A percentile compares a stretch with the other conserved stretches of the same genome.
Evolutionary conservation across 768 basidiomycete genomes (phyloP).

Genomic region (Rhizopogon sp.): DNA sequence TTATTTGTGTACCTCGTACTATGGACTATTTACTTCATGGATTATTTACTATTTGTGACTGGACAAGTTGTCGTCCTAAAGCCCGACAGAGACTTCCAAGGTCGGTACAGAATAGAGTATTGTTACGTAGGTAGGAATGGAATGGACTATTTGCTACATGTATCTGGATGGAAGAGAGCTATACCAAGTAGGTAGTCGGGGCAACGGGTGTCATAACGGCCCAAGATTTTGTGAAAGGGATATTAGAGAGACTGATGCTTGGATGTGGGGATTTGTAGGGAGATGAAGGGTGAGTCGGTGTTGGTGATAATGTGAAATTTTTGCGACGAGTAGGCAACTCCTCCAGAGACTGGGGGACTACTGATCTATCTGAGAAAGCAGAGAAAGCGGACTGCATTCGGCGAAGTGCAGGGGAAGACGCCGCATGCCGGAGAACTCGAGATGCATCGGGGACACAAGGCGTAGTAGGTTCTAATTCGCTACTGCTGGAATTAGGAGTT

Average conservation of each 20-base stretch:
- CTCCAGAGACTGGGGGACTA: neutral
- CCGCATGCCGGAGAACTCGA: neutral
- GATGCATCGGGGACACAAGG: neutral
- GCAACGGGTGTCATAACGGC: neutral
- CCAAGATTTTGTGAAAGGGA: neutral
- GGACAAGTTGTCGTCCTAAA: too few species aligned
- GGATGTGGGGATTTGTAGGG: neutral
- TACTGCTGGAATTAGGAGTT: neutral
- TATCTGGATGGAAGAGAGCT: neutral
- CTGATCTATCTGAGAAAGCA: neutral
- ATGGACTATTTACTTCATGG: neutral
- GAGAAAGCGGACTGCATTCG: slow-evolving; percentile 29
- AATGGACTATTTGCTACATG: neutral
- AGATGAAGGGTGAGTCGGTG: neutral
- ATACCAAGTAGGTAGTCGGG: neutral
- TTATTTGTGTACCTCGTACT: too few species aligned
- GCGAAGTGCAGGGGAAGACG: slow-evolving; percentile 4
- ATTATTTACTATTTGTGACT: too few species aligned
- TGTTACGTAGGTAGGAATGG: too few species aligned
- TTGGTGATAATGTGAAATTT: neutral
- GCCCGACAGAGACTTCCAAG: too few species aligned
- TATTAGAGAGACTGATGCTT: neutral
- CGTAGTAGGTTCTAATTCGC: slow-evolving; percentile 1
- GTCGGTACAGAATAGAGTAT: too few species aligned
- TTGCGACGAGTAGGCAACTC: neutral